Evolutionary conservation across 306 rosid species (phyloP).

Genomic region (Corylus americana): DNA sequence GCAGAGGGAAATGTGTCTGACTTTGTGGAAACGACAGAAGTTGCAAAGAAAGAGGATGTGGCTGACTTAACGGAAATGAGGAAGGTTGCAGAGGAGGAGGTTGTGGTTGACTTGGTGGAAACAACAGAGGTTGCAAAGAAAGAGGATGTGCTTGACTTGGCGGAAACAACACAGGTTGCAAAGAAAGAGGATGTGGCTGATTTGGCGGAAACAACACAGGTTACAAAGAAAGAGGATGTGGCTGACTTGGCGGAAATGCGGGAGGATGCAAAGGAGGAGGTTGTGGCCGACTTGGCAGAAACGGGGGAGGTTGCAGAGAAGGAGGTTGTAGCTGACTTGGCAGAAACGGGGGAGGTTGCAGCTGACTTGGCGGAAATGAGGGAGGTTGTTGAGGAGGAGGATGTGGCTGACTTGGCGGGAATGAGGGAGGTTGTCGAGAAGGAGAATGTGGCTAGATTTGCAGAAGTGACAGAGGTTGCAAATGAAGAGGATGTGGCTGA

Average conservation of each 20-base stretch:
- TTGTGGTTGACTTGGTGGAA: background rate
- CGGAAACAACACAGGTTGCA: background rate
- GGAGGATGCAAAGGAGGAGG: background rate
- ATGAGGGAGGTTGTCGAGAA: constrained; percentile 1
- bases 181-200: background rate
- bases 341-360: constrained; percentile 12
- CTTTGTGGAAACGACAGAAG: constrained; percentile 9
- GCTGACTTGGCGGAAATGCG: background rate
- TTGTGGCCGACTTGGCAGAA: constrained; percentile 1
- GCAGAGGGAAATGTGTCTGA: constrained; percentile 14
- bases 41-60: background rate
- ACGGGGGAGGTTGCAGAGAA: background rate
- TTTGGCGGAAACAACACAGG: background rate
- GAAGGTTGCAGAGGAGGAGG: constrained; percentile 4
- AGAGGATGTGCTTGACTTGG: background rate
- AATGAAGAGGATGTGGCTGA: constrained; percentile 1
- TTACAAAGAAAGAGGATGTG: background rate
- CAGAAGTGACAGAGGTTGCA: background rate
- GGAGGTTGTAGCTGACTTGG: background rate
- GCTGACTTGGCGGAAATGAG: background rate
- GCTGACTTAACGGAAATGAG: background rate
- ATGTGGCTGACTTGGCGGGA: background rate
- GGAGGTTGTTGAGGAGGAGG: background rate
- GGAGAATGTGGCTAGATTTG: background rate
- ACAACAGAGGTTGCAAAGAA: background rate